Evolutionary conservation across 148 eudicot genomes (phyloP).

Genomic region (Rhododendron griersonianum): DNA sequence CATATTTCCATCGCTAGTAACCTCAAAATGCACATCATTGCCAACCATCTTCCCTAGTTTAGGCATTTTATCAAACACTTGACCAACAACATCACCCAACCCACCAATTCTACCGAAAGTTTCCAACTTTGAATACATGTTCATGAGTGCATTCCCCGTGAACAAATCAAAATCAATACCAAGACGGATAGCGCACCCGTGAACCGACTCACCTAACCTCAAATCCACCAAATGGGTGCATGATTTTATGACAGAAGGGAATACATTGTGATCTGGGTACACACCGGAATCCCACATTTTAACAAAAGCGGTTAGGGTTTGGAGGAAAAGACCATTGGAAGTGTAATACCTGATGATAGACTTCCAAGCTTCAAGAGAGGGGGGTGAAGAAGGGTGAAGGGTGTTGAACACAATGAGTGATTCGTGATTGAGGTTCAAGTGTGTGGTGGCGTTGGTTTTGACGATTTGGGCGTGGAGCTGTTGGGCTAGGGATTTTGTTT

Average conservation of each 20-base stretch:
- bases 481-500: constrained; percentile 53
- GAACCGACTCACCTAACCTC: constrained; percentile 58
- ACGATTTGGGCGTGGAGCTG: constrained; percentile 75
- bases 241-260: constrained; percentile 74
- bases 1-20: not conserved
- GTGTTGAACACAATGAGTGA: constrained; percentile 36
- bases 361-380: constrained; percentile 49
- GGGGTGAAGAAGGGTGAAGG: constrained; percentile 23
- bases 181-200: constrained; percentile 44
- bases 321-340: constrained; percentile 29
- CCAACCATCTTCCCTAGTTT: constrained; percentile 3
- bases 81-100: not conserved
- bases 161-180: constrained; percentile 64
- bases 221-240: constrained; percentile 55
- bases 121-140: constrained; percentile 72
- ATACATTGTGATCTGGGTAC: constrained; percentile 63
- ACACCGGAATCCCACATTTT: constrained; percentile 48
- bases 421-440: constrained; percentile 42
- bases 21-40: not conserved
- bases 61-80: constrained; percentile 57
- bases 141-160: constrained; percentile 81
- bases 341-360: constrained; percentile 59
- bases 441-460: constrained; percentile 32
- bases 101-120: not conserved
- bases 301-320: constrained; percentile 44